phyloP scores from a whole-genome alignment of 768 basidiomycete species.

The Lactarius evosmus region DNA sequence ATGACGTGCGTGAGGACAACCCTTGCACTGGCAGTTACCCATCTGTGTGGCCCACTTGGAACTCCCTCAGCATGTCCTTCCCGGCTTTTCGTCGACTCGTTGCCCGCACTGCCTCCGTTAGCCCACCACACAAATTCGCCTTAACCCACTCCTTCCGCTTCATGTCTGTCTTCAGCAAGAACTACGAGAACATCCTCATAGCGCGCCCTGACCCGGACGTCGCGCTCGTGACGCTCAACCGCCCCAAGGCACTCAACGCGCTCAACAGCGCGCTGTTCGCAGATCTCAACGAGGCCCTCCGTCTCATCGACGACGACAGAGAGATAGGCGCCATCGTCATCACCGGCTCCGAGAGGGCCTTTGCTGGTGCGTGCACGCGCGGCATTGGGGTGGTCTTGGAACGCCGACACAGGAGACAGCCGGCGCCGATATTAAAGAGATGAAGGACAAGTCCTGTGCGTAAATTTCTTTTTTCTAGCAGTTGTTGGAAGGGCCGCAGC shows the following conservation, averaged over 20 bases:
- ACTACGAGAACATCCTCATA: conserved; percentile 65
- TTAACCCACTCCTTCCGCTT: conserved; percentile 33
- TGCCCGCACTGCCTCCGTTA: not conserved
- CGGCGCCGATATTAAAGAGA: conserved; percentile 98
- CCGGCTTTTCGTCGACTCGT: not conserved
- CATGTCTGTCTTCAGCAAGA: conserved; percentile 46
- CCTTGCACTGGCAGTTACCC: too few relatives aligned
- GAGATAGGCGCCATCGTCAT: conserved; percentile 81
- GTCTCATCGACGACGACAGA: conserved; percentile 60
- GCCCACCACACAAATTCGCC: conserved; percentile 2
- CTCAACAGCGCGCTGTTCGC: conserved; percentile 74
- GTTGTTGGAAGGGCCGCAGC: not conserved
- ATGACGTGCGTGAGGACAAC: too few relatives aligned
- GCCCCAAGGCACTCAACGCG: conserved; percentile 89
- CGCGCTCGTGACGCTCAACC: conserved; percentile 81
- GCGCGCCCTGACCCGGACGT: conserved; percentile 66
- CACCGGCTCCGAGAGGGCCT: conserved; percentile 89
- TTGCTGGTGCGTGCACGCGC: conserved; percentile 65
- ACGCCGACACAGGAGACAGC: conserved; percentile 43
- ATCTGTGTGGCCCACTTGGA: too few relatives aligned
- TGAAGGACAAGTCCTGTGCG: conserved; percentile 93
- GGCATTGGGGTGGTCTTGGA: not conserved
- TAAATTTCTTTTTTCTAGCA: conserved; percentile 11
- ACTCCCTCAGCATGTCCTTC: conserved; percentile 10
- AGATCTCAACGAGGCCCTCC: conserved; percentile 71